Conservation (phyloP, 2,329 filamentous ascomycete genomes). For the Knufia petricola region DNA sequence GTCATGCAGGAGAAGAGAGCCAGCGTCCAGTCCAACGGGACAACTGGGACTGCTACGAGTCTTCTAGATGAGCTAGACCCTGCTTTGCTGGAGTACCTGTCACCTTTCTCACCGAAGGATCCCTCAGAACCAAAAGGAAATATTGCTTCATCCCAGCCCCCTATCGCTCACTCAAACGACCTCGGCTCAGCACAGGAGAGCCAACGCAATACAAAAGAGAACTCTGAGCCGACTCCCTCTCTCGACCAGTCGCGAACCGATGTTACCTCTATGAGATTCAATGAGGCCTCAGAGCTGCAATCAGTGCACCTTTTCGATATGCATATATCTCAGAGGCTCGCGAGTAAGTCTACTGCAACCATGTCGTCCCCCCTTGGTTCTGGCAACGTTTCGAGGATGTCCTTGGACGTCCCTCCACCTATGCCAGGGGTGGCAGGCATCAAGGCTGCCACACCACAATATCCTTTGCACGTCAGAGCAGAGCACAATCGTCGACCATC, state of each 20-base stretch:
- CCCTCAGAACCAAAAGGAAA: not conserved
- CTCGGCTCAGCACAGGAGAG: not conserved
- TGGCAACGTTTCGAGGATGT: conserved; percentile 3
- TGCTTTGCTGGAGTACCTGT: not conserved
- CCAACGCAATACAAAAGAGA: not conserved
- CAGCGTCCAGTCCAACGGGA: not conserved
- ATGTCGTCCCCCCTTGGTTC: conserved; percentile 10
- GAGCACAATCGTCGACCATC: conserved; percentile 20
- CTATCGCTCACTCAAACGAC: not conserved
- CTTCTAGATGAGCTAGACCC: not conserved
- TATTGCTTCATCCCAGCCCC: not conserved
- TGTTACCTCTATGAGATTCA: not conserved
- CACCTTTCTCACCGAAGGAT: not conserved
- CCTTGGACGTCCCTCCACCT: not conserved
- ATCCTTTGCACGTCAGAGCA: conserved; percentile 8
- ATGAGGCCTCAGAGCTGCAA: conserved; percentile 9
- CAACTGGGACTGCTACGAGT: not conserved
- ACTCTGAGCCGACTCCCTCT: not conserved
- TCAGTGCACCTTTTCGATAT: conserved; percentile 24
- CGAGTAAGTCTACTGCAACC: conserved; percentile 15
- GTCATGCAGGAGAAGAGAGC: not conserved
- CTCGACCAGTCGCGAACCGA: not conserved
- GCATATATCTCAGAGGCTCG: conserved; percentile 23
- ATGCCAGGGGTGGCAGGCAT: not conserved
- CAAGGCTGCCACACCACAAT: not conserved